Evolutionary conservation across 2,329 filamentous ascomycete species (phyloP), one percentile per base, ranked within the genome.

Genomic region (Colletotrichum ledebouriae): DNA sequence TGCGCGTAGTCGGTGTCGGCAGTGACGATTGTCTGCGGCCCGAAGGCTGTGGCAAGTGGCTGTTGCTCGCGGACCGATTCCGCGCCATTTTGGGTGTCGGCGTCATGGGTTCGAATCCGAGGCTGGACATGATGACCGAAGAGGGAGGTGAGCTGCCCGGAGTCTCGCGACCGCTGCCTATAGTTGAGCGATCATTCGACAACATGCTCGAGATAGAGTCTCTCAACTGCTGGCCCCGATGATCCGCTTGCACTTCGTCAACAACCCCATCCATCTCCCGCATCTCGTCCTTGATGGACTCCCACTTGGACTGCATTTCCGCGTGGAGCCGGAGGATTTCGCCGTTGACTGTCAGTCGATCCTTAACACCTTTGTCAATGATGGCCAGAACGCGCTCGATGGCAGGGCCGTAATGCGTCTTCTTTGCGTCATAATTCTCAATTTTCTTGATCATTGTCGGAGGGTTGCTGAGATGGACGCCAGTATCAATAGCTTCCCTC

Each of bases 341-440:
- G 50, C 96, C 96, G 76, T 99, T 98, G 63, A 98, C 94, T 0
- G 96, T 98, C 57, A 98, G 84, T n/a, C 96, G 89, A 75, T 98
- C 94, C 76, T 93, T 92, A 75, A 98, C 92, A n/a, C 96, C 96
- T 76, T 94, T 95, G 73, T 98, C 94, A 58, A 98, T 98, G 76
- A 98, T 97, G 44, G 91, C 90, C 17, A 98, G 82, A 7, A 99
- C 94, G 47, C 94, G 89, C 76, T 96, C 93, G 76, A 99, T 97
- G 2, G 96, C 95, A 10, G 94, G 93, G 1, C 94, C 92, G 75
- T 98, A 99, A 77, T 98, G 95, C 67, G 89, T 89, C 79, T 95
- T 97, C 84, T 98, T 99, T 49, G 92, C 93, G 77, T 98, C 94
- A 78, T 97, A 99, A 73, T 87, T 97, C 78, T 97, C 94, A 47